phyloP scores from a whole-genome alignment of 345 rosid genomes.

The Eucalyptus tenuipes region DNA sequence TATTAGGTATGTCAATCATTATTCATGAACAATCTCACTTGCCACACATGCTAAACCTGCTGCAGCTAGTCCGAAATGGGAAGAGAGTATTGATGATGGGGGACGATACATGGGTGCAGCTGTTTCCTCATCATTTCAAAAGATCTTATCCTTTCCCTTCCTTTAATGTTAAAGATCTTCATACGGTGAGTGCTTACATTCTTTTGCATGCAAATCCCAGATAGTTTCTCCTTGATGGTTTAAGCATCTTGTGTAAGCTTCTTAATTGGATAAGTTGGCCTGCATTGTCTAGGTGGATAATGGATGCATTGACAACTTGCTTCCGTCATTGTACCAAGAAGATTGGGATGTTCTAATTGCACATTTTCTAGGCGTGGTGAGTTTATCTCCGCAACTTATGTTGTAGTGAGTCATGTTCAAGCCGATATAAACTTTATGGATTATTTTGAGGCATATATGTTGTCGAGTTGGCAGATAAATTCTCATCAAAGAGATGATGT shows the following conservation, averaged over 20 bases:
- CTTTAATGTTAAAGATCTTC: slow-evolving; percentile 86
- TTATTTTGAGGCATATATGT: background rate
- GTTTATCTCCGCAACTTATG: background rate
- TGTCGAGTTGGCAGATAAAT: background rate
- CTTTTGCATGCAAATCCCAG: background rate
- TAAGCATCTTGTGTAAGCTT: background rate
- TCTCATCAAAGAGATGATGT: background rate
- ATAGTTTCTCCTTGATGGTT: background rate
- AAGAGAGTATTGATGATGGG: slow-evolving; percentile 93
- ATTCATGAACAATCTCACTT: background rate
- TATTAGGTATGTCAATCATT: background rate
- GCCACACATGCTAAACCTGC: background rate
- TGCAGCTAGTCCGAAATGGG: slow-evolving; percentile 64
- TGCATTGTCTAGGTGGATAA: slow-evolving; percentile 55
- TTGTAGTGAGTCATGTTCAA: background rate
- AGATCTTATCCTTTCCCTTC: slow-evolving; percentile 89
- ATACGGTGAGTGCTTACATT: slow-evolving; percentile 43
- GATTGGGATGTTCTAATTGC: slow-evolving; percentile 97
- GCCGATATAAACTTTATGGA: background rate
- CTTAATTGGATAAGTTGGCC: background rate
- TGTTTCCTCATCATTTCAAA: slow-evolving; percentile 82
- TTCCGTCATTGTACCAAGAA: slow-evolving; percentile 58
- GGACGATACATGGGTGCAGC: slow-evolving; percentile 85
- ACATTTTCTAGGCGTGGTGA: slow-evolving; percentile 97
- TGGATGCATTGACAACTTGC: slow-evolving; percentile 77